Evolutionary conservation across 2,329 filamentous ascomycete genomes (phyloP).

Genomic region (Alternaria sp.): DNA sequence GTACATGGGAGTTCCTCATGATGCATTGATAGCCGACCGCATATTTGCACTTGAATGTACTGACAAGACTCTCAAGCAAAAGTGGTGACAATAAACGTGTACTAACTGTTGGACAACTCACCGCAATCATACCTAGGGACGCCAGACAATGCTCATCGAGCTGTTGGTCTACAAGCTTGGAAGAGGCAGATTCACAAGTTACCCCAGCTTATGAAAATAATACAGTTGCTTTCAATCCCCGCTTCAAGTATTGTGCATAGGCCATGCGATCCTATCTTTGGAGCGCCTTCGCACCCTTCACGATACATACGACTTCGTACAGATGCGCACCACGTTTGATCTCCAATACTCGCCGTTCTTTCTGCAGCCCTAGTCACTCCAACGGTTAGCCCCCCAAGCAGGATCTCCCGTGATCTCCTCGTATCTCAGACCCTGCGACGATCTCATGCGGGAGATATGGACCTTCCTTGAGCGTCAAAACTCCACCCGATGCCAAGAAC

Average conservation of each 20-base stretch:
- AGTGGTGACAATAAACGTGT: neutral
- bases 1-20: neutral
- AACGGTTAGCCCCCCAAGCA: neutral
- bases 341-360: neutral
- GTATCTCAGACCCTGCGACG: constrained; percentile 18
- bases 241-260: neutral
- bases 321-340: neutral
- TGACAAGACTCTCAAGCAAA: neutral
- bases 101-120: neutral
- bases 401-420: constrained; percentile 17
- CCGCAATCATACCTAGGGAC: too few relatives aligned
- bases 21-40: neutral
- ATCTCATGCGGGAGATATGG: constrained; percentile 6
- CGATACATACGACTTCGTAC: neutral
- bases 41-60: neutral
- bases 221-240: neutral
- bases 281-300: neutral
- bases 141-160: neutral
- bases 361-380: neutral
- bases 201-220: neutral
- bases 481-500: constrained; percentile 15
- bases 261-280: neutral
- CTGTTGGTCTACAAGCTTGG: neutral
- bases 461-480: constrained; percentile 19
- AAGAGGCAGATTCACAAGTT: neutral